Conservation (phyloP, 2,329 filamentous ascomycete species). For the Colletotrichum tropicale region DNA sequence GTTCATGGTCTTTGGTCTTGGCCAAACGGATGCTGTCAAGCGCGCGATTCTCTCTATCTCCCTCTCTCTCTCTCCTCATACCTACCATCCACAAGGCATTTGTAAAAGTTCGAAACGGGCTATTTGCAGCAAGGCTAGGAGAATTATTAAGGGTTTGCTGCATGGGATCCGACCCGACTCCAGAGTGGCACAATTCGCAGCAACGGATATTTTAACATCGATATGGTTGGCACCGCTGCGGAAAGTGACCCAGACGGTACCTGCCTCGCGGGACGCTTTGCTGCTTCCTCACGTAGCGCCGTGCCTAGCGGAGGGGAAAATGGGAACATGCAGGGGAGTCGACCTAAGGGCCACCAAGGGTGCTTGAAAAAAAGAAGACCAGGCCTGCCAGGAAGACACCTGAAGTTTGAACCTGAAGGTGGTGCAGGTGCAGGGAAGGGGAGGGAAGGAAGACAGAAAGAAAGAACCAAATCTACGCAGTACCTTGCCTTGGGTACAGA, state of each 20-base stretch:
- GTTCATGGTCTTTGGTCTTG: neutral
- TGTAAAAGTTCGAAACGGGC: neutral
- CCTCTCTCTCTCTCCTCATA: neutral
- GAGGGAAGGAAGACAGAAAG: neutral
- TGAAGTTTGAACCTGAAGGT: neutral
- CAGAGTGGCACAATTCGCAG: neutral
- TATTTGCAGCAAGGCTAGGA: neutral
- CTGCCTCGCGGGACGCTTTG: neutral
- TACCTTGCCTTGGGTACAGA: neutral
- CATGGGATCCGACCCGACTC: neutral
- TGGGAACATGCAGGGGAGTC: constrained; percentile 1
- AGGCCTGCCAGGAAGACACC: neutral
- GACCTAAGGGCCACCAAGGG: neutral
- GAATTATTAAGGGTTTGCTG: neutral
- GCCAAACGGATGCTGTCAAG: neutral
- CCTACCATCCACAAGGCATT: neutral
- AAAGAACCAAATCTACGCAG: neutral
- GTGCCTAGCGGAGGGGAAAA: neutral
- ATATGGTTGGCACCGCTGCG: neutral
- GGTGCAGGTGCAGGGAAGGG: neutral
- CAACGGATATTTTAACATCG: neutral
- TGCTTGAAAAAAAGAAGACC: neutral
- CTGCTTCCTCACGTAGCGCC: neutral
- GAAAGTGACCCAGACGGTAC: neutral
- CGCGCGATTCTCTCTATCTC: neutral